Percentiles rank a stretch among this genome's conserved stretches.
Conservation (phyloP, 345 rosid species). For the Mallotus nudiflorus region DNA sequence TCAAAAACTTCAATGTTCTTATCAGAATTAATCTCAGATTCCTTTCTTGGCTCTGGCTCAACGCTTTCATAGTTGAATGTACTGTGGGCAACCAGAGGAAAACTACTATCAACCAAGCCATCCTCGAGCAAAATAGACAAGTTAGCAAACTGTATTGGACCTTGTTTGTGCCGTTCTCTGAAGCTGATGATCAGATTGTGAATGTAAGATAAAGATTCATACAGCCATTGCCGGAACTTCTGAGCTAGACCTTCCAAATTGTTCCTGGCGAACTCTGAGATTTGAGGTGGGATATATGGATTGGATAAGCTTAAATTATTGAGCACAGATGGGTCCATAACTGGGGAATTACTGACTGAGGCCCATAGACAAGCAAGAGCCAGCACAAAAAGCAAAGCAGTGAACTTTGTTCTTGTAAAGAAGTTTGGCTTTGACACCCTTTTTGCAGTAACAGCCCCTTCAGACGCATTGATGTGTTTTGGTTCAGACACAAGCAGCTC, state of each 20-base stretch:
- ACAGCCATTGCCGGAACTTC: constrained; percentile 41
- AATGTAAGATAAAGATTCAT: constrained; percentile 31
- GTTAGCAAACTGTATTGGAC: constrained; percentile 48
- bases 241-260: constrained; percentile 33
- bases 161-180: constrained; percentile 26
- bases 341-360: constrained; percentile 37
- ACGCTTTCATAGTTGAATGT: constrained; percentile 2
- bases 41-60: constrained; percentile 14
- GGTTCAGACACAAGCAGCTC: constrained; percentile 23
- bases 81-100: constrained; percentile 22
- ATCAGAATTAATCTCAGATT: too few species aligned
- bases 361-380: constrained; percentile 35
- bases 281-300: constrained; percentile 43
- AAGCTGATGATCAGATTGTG: constrained; percentile 36
- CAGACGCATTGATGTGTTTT: constrained; percentile 4
- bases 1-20: background rate
- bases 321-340: constrained; percentile 23
- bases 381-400: constrained; percentile 43
- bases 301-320: constrained; percentile 31
- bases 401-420: constrained; percentile 39
- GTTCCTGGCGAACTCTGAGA: constrained; percentile 37
- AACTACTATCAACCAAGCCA: constrained; percentile 25
- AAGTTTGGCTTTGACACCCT: constrained; percentile 34
- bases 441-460: constrained; percentile 29
- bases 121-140: constrained; percentile 46